These are phyloP conservation scores for Gillenia trifoliata DNA, from an alignment of 306 rosid species.

Conservation along the genomic window DNA sequence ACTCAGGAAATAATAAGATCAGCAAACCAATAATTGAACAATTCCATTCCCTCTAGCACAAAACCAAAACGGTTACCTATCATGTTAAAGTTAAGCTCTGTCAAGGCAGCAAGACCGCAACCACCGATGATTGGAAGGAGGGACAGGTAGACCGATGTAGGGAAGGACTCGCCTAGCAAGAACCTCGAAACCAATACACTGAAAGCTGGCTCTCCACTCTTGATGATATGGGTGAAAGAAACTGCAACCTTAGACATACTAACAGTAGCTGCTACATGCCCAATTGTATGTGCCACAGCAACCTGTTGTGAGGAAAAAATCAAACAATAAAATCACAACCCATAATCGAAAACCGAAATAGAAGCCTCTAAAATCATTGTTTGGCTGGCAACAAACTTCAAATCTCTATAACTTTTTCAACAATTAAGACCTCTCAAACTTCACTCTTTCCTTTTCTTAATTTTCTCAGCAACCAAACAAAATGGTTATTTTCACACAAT, in stretches of 20 bases:
- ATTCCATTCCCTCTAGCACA: neutral
- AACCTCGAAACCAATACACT: conserved; percentile 89
- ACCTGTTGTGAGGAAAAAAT: conserved; percentile 49
- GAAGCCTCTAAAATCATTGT: neutral
- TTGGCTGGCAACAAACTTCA: neutral
- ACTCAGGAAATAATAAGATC: neutral
- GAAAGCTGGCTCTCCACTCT: conserved; percentile 99
- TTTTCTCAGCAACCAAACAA: conserved; percentile 39
- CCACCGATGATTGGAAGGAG: conserved; percentile 97
- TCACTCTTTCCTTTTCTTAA: conserved; percentile 7
- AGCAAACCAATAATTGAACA: neutral
- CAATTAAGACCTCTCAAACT: neutral
- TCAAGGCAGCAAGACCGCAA: conserved; percentile 91
- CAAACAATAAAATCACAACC: conserved; percentile 16
- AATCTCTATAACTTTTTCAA: neutral
- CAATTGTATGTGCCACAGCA: conserved; percentile 96
- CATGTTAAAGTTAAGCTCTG: conserved; percentile 99
- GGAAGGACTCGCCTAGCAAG: conserved; percentile 88
- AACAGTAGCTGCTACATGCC: conserved; percentile 96
- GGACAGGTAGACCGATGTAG: conserved; percentile 70
- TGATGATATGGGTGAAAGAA: conserved; percentile 95
- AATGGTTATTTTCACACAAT: neutral
- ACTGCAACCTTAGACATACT: conserved; percentile 99
- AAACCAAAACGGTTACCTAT: conserved; percentile 42
- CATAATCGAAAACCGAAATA: neutral